Base-by-base conservation (phyloP, 1,284 basidiomycete genomes). In the Kalmanozyma brasiliensis region DNA sequence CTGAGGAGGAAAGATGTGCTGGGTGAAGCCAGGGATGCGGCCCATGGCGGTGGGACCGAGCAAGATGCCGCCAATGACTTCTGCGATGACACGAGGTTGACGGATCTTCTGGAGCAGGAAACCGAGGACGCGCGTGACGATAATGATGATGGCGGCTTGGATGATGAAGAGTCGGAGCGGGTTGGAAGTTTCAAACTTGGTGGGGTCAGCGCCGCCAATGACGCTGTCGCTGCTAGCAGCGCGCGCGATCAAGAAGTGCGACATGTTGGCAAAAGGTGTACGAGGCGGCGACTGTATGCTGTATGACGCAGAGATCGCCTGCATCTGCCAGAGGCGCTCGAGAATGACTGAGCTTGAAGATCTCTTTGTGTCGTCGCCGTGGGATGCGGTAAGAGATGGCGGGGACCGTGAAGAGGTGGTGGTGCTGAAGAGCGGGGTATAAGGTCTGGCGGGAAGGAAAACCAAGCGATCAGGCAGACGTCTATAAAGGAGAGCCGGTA, bases 61-160 rank as follows among this genome's bases (percentile, higher is more conserved):
- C 30, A 94, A 76, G 74, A 94, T 88, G 35, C 92, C 92, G 3
- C 88, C 90, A 59, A 94, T 89, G 73, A 94, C 89, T 82, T 94
- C 92, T 55, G 92, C 89, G 58, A 94, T 93, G 74, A 94, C 92
- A 43, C 89, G 86, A 5, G 92, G 92, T 81, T 94, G 92, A 38
- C 89, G 87, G 55, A 93, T 87, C 48, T 86, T 88, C 26, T 84
- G 80, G 26, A 93, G 85, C 46, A 85, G 72, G 46, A 89, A 83
- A 2, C 88, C 86, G 13, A 94, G 87, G 7, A 90, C 74, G 76
- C 92, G 90, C 45, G 88, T 89, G 84, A 92, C 87, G 45, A 84
- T 83, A 66, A 93, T 86, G 84, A 76, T 76, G 55, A 79, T 77
- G 43, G 60, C 69, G 32, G 90, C 84, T 84, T 92, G 90, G 62